These are phyloP conservation scores for Populus trichocarpa DNA, from an alignment of 441 rosid species.

Conservation along the genomic window DNA sequence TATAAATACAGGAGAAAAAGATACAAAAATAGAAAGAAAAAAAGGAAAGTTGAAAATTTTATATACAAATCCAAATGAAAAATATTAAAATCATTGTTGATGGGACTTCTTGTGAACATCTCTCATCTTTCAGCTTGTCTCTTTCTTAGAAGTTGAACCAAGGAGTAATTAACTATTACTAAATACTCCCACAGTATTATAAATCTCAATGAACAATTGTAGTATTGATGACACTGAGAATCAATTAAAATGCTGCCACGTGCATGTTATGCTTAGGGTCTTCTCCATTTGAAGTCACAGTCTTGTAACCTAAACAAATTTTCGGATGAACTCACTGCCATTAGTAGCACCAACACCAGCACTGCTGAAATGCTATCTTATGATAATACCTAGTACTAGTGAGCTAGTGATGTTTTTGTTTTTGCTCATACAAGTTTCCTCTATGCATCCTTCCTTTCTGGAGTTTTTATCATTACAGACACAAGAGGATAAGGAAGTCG, in stretches of 20 bases:
- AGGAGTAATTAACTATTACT: background rate
- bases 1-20: no score
- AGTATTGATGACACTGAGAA: background rate
- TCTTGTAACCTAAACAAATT: background rate
- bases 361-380: no score
- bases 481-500: background rate
- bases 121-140: background rate
- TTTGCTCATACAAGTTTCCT: background rate
- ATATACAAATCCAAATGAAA: no score
- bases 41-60: no score
- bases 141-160: background rate
- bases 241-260: background rate
- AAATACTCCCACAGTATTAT: background rate
- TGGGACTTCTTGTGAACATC: background rate
- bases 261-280: background rate
- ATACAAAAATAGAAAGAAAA: no score
- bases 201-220: background rate
- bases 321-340: background rate
- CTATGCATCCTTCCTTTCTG: background rate
- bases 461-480: background rate
- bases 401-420: background rate
- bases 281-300: background rate
- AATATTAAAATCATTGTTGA: background rate
- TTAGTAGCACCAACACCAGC: background rate
- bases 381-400: no score